These are phyloP conservation scores for Diaporthe citriasiana DNA, from an alignment of 2,329 filamentous ascomycete genomes.

Conservation along the genomic window DNA sequence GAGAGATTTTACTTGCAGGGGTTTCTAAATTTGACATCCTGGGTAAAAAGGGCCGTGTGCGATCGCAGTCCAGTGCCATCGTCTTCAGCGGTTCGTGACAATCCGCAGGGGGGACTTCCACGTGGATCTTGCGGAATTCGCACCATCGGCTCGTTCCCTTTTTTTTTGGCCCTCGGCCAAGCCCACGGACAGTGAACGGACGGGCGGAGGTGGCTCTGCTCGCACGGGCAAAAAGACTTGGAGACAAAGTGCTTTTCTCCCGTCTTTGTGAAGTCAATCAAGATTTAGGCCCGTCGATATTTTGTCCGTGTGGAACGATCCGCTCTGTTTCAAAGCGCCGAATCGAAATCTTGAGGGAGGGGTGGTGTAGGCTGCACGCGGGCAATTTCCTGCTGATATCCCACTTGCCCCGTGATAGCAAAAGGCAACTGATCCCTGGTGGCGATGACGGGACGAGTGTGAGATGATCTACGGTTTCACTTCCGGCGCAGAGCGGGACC, in stretches of 20 bases:
- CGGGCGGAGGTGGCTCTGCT: constrained; percentile 16
- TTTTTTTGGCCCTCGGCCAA: constrained; percentile 2
- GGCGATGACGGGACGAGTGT: constrained; percentile 33
- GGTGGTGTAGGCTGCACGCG: neutral
- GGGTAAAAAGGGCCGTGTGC: constrained; percentile 13
- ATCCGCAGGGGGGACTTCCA: constrained; percentile 20
- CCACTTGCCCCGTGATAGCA: constrained; percentile 3
- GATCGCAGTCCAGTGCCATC: constrained; percentile 20
- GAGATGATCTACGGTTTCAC: constrained; percentile 41
- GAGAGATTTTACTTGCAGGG: no score
- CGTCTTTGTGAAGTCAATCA: constrained; percentile 23
- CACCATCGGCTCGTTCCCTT: constrained; percentile 36
- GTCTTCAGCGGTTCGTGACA: constrained; percentile 19
- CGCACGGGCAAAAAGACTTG: constrained; percentile 19
- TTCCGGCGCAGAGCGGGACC: constrained; percentile 35
- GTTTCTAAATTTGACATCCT: no score
- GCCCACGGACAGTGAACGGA: constrained; percentile 20
- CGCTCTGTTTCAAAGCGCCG: constrained; percentile 30
- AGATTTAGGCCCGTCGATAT: constrained; percentile 11
- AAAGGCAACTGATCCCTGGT: constrained; percentile 15
- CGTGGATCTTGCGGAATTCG: constrained; percentile 29
- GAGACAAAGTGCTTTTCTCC: constrained; percentile 11
- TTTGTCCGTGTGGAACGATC: constrained; percentile 21
- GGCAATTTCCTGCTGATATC: constrained; percentile 23
- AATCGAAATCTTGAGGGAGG: constrained; percentile 8